These are phyloP conservation scores for Didymella arachidicola DNA, from an alignment of 2,329 filamentous ascomycete species.

Conservation along the genomic window DNA sequence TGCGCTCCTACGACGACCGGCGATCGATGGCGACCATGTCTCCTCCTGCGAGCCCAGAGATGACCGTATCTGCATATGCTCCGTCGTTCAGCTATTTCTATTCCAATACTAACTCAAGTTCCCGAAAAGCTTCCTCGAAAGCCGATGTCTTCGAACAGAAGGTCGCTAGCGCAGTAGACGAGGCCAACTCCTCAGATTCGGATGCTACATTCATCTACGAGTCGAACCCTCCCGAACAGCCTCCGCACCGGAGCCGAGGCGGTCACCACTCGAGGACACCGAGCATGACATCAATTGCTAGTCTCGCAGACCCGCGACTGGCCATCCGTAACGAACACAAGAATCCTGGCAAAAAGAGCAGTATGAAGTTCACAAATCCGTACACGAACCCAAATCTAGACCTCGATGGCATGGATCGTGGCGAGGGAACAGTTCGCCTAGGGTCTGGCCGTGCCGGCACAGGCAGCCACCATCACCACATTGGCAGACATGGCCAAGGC, in stretches of 20 bases:
- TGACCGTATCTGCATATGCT: conserved; percentile 34
- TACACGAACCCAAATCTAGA: conserved; percentile 70
- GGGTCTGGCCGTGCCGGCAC: conserved; percentile 58
- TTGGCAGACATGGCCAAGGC: conserved; percentile 78
- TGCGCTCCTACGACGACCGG: conserved; percentile 43
- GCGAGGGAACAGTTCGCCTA: conserved; percentile 49
- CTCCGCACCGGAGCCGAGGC: conserved; percentile 72
- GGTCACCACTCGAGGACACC: conserved; percentile 90
- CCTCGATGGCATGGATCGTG: conserved; percentile 48
- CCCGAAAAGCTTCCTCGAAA: conserved; percentile 79
- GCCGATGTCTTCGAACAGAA: conserved; percentile 98
- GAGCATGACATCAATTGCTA: conserved; percentile 82
- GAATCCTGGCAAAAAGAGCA: conserved; percentile 78
- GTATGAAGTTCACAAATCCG: conserved; percentile 90
- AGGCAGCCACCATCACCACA: conserved; percentile 81
- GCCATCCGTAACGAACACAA: conserved; percentile 69
- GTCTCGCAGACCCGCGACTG: conserved; percentile 66
- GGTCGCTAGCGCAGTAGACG: conserved; percentile 93
- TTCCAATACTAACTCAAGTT: conserved; percentile 46
- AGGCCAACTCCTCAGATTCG: conserved; percentile 94
- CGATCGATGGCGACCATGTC: conserved; percentile 37
- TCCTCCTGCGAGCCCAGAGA: conserved; percentile 38
- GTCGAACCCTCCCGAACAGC: conserved; percentile 80
- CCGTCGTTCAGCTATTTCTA: conserved; percentile 46
- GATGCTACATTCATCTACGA: conserved; percentile 99